Conservation (phyloP, 352 stramenopile species). For the Globisporangium alternatum region DNA sequence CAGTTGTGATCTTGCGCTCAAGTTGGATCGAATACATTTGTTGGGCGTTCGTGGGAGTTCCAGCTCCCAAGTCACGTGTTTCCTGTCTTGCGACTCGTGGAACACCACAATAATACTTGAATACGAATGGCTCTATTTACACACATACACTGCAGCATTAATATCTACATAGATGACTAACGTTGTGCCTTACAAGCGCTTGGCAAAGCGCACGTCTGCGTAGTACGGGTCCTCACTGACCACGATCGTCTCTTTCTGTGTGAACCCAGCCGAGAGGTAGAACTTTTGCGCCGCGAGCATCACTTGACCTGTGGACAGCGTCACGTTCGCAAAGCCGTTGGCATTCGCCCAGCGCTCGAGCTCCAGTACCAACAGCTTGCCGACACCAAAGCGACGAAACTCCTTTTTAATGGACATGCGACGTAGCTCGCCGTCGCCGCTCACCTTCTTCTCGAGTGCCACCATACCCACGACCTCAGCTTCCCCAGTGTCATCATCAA, state of each 20-base stretch:
- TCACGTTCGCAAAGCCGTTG: conserved; percentile 25
- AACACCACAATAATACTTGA: too few species aligned
- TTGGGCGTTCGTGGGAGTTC: too few species aligned
- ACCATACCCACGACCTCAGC: conserved; percentile 23
- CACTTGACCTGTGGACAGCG: conserved; percentile 28
- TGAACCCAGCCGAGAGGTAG: conserved; percentile 29
- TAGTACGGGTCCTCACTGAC: conserved; percentile 26
- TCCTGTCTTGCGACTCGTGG: too few species aligned
- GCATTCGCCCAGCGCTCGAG: conserved; percentile 38
- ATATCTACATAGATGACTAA: too few species aligned
- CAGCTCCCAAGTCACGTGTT: too few species aligned
- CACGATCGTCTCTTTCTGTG: conserved; percentile 16
- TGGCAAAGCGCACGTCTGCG: conserved; percentile 28
- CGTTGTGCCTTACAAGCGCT: conserved; percentile 12
- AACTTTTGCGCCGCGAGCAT: conserved; percentile 30
- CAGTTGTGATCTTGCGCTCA: too few species aligned
- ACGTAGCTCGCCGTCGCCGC: conserved; percentile 24
- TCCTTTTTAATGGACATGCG: conserved; percentile 45
- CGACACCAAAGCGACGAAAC: conserved; percentile 33
- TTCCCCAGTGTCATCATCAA: neutral
- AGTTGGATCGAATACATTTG: too few species aligned
- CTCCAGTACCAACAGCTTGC: conserved; percentile 26
- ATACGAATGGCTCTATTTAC: too few species aligned
- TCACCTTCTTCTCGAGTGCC: conserved; percentile 19
- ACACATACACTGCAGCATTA: too few species aligned